Conservation (phyloP, 2,329 filamentous ascomycete genomes). For the Claviceps arundinis region DNA sequence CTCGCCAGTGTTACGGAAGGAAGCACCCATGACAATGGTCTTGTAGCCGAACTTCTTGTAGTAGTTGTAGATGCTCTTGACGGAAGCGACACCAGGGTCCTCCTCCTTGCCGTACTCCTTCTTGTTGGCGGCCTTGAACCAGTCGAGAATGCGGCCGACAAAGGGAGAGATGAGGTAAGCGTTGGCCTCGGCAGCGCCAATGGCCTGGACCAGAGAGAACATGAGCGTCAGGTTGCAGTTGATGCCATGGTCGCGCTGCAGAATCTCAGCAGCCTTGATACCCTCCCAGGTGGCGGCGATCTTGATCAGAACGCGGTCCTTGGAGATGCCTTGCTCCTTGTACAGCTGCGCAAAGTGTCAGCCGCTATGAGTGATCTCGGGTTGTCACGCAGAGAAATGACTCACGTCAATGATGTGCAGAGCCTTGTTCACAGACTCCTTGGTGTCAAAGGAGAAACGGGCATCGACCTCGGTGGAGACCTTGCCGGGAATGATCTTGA, state of each 20-base stretch:
- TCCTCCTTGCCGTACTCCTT: conserved; percentile 82
- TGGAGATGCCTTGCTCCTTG: conserved; percentile 78
- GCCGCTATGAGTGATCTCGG: background rate
- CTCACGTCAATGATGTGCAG: conserved; percentile 89
- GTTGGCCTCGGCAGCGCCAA: conserved; percentile 85
- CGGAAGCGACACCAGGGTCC: conserved; percentile 92
- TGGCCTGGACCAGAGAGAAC: conserved; percentile 92
- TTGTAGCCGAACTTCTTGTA: conserved; percentile 99
- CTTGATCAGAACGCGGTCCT: conserved; percentile 97
- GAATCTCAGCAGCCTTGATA: conserved; percentile 95
- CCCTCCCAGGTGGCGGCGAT: conserved; percentile 98
- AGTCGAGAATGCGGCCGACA: conserved; percentile 97
- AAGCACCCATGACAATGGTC: conserved; percentile 99
- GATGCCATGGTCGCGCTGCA: conserved; percentile 89
- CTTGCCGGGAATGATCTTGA: conserved; percentile 93
- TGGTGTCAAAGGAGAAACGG: conserved; percentile 85
- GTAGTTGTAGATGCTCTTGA: conserved; percentile 96
- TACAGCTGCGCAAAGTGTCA: conserved; percentile 54
- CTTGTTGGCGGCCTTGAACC: conserved; percentile 95
- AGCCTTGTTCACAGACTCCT: conserved; percentile 88
- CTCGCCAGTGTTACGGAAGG: conserved; percentile 91
- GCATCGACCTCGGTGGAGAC: conserved; percentile 98
- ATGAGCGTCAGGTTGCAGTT: conserved; percentile 99
- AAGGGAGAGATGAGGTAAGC: conserved; percentile 99
- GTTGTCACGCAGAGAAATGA: background rate